These are phyloP conservation scores for Dalbergia cultrata DNA, from an alignment of 306 rosid species.

Conservation along the genomic window DNA sequence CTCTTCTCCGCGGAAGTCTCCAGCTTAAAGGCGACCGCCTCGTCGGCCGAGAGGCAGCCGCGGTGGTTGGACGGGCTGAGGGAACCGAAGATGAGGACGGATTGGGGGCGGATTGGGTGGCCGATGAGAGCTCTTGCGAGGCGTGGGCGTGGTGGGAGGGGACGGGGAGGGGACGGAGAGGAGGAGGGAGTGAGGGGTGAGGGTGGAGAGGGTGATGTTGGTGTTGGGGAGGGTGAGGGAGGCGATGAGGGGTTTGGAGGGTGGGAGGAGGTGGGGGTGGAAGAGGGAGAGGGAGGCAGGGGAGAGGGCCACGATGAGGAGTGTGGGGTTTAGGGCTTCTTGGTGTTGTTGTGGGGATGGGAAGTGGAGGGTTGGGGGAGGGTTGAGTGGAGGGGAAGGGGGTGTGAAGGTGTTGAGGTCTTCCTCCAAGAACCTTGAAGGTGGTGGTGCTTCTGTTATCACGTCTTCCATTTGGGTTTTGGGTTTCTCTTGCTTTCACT, in stretches of 20 bases:
- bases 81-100: conserved; percentile 70
- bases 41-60: conserved; percentile 66
- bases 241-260: conserved; percentile 57
- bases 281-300: conserved; percentile 69
- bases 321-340: conserved; percentile 64
- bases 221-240: conserved; percentile 62
- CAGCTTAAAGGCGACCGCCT: conserved; percentile 70
- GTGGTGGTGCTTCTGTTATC: conserved; percentile 82
- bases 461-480: conserved; percentile 74
- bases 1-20: conserved; percentile 70
- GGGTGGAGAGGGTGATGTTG: conserved; percentile 59
- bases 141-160: conserved; percentile 61
- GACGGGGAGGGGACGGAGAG: conserved; percentile 56
- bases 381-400: conserved; percentile 62
- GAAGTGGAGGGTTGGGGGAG: conserved; percentile 73
- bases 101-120: conserved; percentile 53
- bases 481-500: too few relatives aligned
- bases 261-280: conserved; percentile 46
- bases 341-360: conserved; percentile 45
- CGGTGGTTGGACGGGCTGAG: conserved; percentile 60
- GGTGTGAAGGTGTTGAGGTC: conserved; percentile 81
- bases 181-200: conserved; percentile 46
- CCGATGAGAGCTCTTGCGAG: conserved; percentile 62
- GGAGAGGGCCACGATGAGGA: conserved; percentile 75
- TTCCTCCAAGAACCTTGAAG: conserved; percentile 80